Conservation (phyloP, 2,329 filamentous ascomycete species). For the Hymenoscyphus fructigenus region DNA sequence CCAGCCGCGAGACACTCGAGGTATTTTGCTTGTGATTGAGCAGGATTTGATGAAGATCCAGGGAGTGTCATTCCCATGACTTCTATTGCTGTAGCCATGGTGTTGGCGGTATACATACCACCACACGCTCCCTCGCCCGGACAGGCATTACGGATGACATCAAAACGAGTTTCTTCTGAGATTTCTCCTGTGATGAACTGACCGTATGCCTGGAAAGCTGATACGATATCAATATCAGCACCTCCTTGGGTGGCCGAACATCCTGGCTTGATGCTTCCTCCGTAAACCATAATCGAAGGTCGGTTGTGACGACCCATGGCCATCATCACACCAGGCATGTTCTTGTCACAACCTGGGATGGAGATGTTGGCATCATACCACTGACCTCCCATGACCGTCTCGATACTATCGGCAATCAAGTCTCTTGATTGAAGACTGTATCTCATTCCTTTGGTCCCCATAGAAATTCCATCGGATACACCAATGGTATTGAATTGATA, state of each 20-base stretch:
- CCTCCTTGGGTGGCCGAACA: slow-evolving; percentile 75
- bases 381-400: slow-evolving; percentile 98
- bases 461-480: slow-evolving; percentile 95
- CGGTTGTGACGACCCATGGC: slow-evolving; percentile 95
- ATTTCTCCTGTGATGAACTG: slow-evolving; percentile 92
- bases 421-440: slow-evolving; percentile 93
- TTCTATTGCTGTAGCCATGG: slow-evolving; percentile 73
- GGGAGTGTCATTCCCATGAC: slow-evolving; percentile 77
- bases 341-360: slow-evolving; percentile 98
- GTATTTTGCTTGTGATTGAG: slow-evolving; percentile 69
- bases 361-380: slow-evolving; percentile 99
- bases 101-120: slow-evolving; percentile 81
- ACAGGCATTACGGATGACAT: slow-evolving; percentile 91
- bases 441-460: slow-evolving; percentile 97
- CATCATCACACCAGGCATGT: slow-evolving; percentile 92
- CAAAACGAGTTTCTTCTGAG: slow-evolving; percentile 84
- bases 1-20: slow-evolving; percentile 72
- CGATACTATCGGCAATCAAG: slow-evolving; percentile 95
- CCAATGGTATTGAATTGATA: slow-evolving; percentile 99
- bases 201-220: slow-evolving; percentile 96
- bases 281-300: slow-evolving; percentile 96
- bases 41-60: slow-evolving; percentile 76
- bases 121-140: slow-evolving; percentile 81
- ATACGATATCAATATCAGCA: slow-evolving; percentile 85
- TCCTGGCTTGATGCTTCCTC: slow-evolving; percentile 88